Base-by-base conservation (phyloP, 148 eudicot genomes). In the Chenopodium formosanum region DNA sequence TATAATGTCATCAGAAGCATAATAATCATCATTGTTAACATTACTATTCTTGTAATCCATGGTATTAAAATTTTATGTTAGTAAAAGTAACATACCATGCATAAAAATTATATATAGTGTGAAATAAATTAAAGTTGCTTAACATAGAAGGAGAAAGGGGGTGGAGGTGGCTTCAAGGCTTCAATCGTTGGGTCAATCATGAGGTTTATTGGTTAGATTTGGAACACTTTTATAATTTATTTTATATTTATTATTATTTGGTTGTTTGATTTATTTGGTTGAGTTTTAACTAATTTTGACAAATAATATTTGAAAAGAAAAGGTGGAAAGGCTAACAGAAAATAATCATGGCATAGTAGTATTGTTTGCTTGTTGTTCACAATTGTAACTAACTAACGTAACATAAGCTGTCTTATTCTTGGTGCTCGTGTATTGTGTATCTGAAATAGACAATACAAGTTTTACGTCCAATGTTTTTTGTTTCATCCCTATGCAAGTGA, bases 111-210 rank as follows among this genome's bases (percentile, higher is more conserved):
- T 75, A 66, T 66, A 32, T 47, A 71, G 70, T 37, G 32, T 44
- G 20, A 20, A 20, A 40, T 40, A 52, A 23, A 68, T 34, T 40
- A 60, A 83, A 84, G 86, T 84, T 84, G 86, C 86, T 84, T 84
- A 64, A 80, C 22, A 84, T 76, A 23, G 83, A 84, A 84, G 86
- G 83, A 62, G 83, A 47, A 14, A 37, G 31, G 69, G 70, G 68
- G 77, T 76, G 78, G 86, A 84, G 80, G 86, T 80, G 83, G 80
- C 86, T 77, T 84, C 77, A 84, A 84, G 80, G 83, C 73, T 84
- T 84, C 81, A 84, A 80, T 80, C 72, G 77, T 84, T 80, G 86
- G 83, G 74, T 63, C 76, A 84, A 84, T 84, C 83, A 84, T 84
- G 62, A 76, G 40, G 22, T 13, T 60, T 47, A 9, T 62, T 23